Evolutionary conservation across 2,329 filamentous ascomycete genomes (phyloP).

Genomic region (Diaporthe sp.): DNA sequence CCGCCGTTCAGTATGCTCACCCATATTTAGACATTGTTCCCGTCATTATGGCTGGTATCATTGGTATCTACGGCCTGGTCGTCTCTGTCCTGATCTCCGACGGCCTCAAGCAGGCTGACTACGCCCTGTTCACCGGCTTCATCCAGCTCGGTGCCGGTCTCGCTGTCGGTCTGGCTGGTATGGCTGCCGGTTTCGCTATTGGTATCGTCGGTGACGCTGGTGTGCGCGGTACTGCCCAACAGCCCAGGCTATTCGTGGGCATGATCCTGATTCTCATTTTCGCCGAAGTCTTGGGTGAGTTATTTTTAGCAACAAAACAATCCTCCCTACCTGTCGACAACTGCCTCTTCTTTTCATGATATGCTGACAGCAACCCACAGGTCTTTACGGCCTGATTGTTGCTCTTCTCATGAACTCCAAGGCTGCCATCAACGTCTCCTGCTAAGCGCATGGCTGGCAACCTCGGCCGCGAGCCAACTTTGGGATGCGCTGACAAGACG

Average conservation of each 20-base stretch:
- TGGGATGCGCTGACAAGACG: constrained; percentile 38
- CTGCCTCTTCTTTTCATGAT: constrained; percentile 5
- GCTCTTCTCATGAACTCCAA: constrained; percentile 99
- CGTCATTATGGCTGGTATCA: constrained; percentile 99
- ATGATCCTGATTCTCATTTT: constrained; percentile 99
- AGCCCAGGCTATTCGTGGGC: constrained; percentile 90
- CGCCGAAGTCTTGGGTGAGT: constrained; percentile 94
- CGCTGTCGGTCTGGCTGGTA: constrained; percentile 83
- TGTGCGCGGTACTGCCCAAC: constrained; percentile 88
- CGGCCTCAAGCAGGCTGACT: constrained; percentile 77
- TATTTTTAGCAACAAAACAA: constrained; percentile 17
- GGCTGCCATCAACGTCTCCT: constrained; percentile 74
- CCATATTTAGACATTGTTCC: constrained; percentile 87
- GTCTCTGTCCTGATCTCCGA: constrained; percentile 90
- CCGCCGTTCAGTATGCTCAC: constrained; percentile 40
- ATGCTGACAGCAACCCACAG: constrained; percentile 57
- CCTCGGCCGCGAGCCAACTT: constrained; percentile 36
- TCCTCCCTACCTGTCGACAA: not conserved
- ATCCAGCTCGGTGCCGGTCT: constrained; percentile 89
- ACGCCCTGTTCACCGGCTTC: constrained; percentile 83
- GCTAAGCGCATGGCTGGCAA: constrained; percentile 59
- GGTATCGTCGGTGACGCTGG: constrained; percentile 91
- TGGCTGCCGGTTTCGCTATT: constrained; percentile 88
- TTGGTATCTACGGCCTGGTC: constrained; percentile 97
- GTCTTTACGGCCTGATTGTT: constrained; percentile 99